Conservation (phyloP, 192 early-diverging fungal genomes). For the Backusella mclennaniae region DNA sequence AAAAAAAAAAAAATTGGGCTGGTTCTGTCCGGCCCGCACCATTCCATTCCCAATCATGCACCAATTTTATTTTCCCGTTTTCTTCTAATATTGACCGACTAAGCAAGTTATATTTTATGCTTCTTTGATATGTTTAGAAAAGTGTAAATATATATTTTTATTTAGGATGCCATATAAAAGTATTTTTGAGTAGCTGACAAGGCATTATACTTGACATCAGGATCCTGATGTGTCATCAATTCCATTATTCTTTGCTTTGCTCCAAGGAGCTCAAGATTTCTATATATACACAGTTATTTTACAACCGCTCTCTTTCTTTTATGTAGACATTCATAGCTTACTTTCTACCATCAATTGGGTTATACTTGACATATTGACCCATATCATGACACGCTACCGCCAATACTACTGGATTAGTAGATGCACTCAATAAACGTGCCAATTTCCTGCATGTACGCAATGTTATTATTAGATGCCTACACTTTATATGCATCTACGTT, state of each 20-base stretch:
- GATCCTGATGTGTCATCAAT: conserved; percentile 86
- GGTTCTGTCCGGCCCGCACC: background rate
- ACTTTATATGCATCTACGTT: background rate
- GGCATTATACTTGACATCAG: conserved; percentile 92
- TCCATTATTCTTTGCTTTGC: conserved; percentile 94
- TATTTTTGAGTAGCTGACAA: conserved; percentile 84
- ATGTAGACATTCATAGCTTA: conserved; percentile 25
- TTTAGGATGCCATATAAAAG: conserved; percentile 16
- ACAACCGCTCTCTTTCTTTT: background rate
- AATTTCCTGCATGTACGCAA: conserved; percentile 42
- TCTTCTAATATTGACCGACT: background rate
- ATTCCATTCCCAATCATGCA: too few relatives aligned
- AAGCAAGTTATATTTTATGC: too few relatives aligned
- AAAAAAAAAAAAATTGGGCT: background rate
- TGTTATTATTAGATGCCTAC: background rate
- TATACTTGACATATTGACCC: conserved; percentile 91
- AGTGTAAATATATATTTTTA: background rate
- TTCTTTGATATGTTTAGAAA: background rate
- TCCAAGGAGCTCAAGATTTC: conserved; percentile 82
- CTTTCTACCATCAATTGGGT: conserved; percentile 79
- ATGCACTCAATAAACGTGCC: conserved; percentile 56
- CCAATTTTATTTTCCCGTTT: background rate
- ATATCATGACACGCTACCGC: conserved; percentile 94
- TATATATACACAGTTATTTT: background rate
- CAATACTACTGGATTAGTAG: conserved; percentile 60